Evolutionary conservation across 2,329 filamentous ascomycete species (phyloP).

Genomic region (Fusarium ramigenum): DNA sequence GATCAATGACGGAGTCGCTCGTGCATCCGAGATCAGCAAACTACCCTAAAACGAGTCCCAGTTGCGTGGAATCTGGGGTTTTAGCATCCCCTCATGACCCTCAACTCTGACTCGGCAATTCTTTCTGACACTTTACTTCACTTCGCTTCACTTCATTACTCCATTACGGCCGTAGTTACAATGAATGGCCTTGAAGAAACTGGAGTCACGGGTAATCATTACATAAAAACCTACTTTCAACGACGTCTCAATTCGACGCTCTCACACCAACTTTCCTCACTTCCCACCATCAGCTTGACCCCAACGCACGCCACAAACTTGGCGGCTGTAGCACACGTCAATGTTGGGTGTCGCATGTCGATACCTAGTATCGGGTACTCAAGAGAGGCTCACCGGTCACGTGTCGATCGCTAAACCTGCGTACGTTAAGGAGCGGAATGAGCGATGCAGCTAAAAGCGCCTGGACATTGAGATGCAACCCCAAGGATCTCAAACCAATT

Average conservation of each 20-base stretch:
- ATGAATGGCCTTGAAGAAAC: background rate
- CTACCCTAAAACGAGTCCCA: conserved; percentile 14
- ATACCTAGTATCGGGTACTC: background rate
- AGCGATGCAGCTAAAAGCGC: conserved; percentile 25
- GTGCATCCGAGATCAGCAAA: conserved; percentile 6
- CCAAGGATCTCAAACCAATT: background rate
- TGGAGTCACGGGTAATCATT: background rate
- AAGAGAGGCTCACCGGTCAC: conserved; percentile 18
- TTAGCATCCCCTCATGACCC: background rate
- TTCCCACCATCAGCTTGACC: background rate
- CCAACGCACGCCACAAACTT: conserved; percentile 16
- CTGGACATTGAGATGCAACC: background rate
- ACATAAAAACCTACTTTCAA: background rate
- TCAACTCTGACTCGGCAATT: background rate
- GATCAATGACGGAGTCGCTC: conserved; percentile 12
- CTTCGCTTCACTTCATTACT: background rate
- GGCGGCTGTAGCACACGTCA: conserved; percentile 7
- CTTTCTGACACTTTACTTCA: background rate
- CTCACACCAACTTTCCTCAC: conserved; percentile 12
- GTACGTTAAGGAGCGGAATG: conserved; percentile 2
- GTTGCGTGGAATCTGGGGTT: conserved; percentile 19
- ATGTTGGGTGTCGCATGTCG: background rate
- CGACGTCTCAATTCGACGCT: conserved; percentile 5
- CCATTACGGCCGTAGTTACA: background rate
- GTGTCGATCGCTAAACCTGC: background rate